phyloP scores from a whole-genome alignment of 768 basidiomycete species.

The Daedaleopsis sinensis region DNA sequence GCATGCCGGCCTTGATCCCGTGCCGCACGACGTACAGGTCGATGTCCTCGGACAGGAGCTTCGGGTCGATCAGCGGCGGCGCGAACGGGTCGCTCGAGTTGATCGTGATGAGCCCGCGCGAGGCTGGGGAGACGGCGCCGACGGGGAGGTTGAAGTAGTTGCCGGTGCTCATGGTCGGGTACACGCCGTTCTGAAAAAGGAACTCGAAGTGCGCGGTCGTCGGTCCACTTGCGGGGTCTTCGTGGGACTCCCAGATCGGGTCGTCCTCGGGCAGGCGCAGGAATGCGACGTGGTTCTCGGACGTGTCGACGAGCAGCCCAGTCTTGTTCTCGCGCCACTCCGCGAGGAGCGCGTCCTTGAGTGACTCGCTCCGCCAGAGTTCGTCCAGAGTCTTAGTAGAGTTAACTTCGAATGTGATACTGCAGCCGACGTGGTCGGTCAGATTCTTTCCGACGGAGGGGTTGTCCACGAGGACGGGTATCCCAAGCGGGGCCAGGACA shows the following conservation, averaged over 20 bases:
- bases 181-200: background rate
- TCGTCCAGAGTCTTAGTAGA: constrained; percentile 15
- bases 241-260: background rate
- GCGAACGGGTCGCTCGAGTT: constrained; percentile 43
- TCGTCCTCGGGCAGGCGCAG: constrained; percentile 1
- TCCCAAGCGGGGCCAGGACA: constrained; percentile 21
- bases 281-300: constrained; percentile 7
- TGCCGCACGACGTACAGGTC: constrained; percentile 20
- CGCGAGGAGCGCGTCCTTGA: background rate
- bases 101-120: constrained; percentile 25
- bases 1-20: constrained; percentile 6
- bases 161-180: constrained; percentile 2
- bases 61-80: constrained; percentile 44
- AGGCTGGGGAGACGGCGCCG: constrained; percentile 16
- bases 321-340: constrained; percentile 18
- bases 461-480: constrained; percentile 23
- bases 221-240: constrained; percentile 6
- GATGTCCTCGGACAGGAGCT: constrained; percentile 33
- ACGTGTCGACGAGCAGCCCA: constrained; percentile 11
- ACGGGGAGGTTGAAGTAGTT: constrained; percentile 16
- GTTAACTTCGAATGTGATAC: constrained; percentile 18
- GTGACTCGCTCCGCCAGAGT: constrained; percentile 4
- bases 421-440: constrained; percentile 25
- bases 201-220: constrained; percentile 5
- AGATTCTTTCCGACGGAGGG: constrained; percentile 32